Evolutionary conservation across 1,139 yeast genomes (phyloP), one percentile per base, ranked within the genome.

Genomic region (Taphrina communis): DNA sequence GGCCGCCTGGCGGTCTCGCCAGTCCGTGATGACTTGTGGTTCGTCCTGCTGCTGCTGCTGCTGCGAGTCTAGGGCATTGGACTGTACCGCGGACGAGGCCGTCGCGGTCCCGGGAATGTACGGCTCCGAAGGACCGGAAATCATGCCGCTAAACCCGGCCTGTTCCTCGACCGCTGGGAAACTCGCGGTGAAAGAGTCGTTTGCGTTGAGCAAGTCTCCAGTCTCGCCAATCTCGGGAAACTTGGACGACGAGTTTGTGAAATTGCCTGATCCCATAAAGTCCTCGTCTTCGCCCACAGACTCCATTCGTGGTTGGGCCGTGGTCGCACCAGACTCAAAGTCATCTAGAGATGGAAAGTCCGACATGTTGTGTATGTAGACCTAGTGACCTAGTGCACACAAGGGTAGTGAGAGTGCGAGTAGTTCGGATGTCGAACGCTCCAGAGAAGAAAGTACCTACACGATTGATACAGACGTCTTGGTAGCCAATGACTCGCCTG

Each of bases 1-100:
- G 72, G 88, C 82, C 68, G 87, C 90, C 76, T 94, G 86, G 75
- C 94, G 88, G 75, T 87, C 88, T 76, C 85, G 86, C 99, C 99
- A 95, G 48, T 53, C 59, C 11, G 31, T 51, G n/a, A 52, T 14
- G 35, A 58, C 65, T 17, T 58, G 65, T 8, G 68, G 46, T 14
- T 41, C 71, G 11, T 65, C 56, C 4, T 25, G 31, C 31, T 25
- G 31, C 17, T 41, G 51, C 11, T 25, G 31, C 31, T 25, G 31
- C 17, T 41, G 51, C 11, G 55, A 38, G 38, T 55, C 12, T 39
- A 58, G 44, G 14, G 69, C 31, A 12, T 31, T 39, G 19, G 68
- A 31, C 38, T 25, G 75, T 11, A 48, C 61, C 66, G 73, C 74
- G 8, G 73, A 51, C 4, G 62, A 69, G 55, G 62, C 63, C 31